Base-by-base conservation (phyloP, 345 rosid species). In the Eucalyptus melliodora region DNA sequence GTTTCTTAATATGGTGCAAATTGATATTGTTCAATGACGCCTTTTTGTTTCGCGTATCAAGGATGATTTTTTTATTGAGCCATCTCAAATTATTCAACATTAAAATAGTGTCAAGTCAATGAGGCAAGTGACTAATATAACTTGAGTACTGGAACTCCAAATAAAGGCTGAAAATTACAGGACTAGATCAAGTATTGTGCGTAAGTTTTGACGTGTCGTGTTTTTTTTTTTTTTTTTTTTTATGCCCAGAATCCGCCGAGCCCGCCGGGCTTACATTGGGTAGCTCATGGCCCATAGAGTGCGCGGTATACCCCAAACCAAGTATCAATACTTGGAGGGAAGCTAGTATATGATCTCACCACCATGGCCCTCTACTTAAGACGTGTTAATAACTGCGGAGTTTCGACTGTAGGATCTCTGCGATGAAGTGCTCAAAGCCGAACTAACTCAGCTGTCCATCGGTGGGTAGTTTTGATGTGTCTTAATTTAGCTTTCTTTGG, bases 271-370 rank as follows among this genome's bases (percentile, higher is more conserved):
- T 49, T 49, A 12, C 16, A 49, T 0, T 1, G 50, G 50, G 50
- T 0, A 49, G 6, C 50, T 5, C 50, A 49, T 49, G 50, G 15
- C 15, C 5, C 5, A 4, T 49, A 49, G 50, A 49, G 15, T 49
- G 50, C 2, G 5, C 5, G 15, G 15, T 49, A 4, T 2, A 49
- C 14, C 16, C 5, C 6, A 14, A 1, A 49, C 6, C 16, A 50
- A 14, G 16, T 14, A 50, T 5, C 16, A 50, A 50, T 50, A 50
- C 16, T 0, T 13, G 16, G 16, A 3, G 16, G 50, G 50, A 49
- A 49, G 16, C 0, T 49, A 49, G 50, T 4, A 49, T 0, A 49
- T 0, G 16, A 49, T 0, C 16, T 2, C 2, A 50, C 16, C 3
- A 50, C 51, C 51, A 50, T 50, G 16, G 0, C 6, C 6, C 2